Base-by-base conservation (phyloP, 306 rosid genomes). In the Citrullus amarus region DNA sequence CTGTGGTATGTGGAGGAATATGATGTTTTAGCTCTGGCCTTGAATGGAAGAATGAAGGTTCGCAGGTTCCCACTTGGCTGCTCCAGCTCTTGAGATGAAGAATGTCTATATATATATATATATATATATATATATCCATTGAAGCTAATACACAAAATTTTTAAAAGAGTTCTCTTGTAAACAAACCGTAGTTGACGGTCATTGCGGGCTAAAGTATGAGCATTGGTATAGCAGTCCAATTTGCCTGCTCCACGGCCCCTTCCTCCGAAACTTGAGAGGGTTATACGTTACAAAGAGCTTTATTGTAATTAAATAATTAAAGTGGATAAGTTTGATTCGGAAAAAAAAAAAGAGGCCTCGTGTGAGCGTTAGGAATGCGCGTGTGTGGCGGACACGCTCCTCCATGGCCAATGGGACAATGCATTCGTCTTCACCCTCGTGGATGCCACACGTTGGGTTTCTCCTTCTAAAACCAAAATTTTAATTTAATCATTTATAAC, bases 1-100 rank as follows among this genome's bases (percentile, higher is more conserved):
- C 87, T 95, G 46, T 95, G 97, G 99, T 95, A 95, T 75, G 99
- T 92, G 61, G 99, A 95, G 88, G 99, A 95, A 85, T 87, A 88
- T 48, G 93, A 95, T 38, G 84, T 95, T 72, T 90, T 95, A 74
- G 99, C 99, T 63, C 97, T 95, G 71, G 99, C 97, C 9, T 83
- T 95, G 80, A 83, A 95, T 77, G 99, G 99, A 80, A 91, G 92
- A 88, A 89, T 90, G 92, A 87, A 91, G 78, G 25, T 74, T 81
- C 96, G 88, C 69, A 91, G 75, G 75, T 89, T 87, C 86, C 86
- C 82, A 81, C 86, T 92, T 59, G 97, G 93, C 67, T 92, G 96
- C 89, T 63, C 87, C 20, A 71, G 59, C 39, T 46, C 58, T 71
- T 71, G 76, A 71, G 41, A 28, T 25, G 3, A 43, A 43, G 36